Evolutionary conservation across 2,329 filamentous ascomycete species (phyloP).

Genomic region (Endoconidiophora polonica): DNA sequence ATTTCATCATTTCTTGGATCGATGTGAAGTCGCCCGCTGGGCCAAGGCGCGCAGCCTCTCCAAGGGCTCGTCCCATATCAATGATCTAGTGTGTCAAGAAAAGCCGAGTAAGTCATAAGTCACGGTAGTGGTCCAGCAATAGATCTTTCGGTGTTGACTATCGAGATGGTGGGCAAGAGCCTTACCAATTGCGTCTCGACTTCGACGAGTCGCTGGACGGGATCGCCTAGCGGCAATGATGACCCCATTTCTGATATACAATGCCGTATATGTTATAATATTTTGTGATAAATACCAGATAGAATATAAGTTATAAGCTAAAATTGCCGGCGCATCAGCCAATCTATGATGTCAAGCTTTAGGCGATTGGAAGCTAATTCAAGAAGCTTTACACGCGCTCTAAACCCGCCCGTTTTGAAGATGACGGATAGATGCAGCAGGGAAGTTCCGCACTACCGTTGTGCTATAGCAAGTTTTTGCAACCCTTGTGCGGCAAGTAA

Average conservation of each 20-base stretch:
- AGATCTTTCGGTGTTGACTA: neutral
- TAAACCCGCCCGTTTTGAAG: neutral
- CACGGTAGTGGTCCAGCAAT: neutral
- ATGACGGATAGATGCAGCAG: neutral
- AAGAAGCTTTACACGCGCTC: neutral
- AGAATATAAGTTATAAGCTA: neutral
- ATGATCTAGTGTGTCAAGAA: slow-evolving; percentile 4
- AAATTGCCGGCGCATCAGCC: neutral
- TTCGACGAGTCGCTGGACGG: slow-evolving; percentile 7
- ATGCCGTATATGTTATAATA: neutral
- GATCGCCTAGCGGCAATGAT: neutral
- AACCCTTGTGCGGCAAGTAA: too few relatives aligned
- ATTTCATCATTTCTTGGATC: slow-evolving; percentile 19
- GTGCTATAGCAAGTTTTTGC: neutral
- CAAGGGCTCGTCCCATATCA: slow-evolving; percentile 8
- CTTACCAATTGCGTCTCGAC: slow-evolving; percentile 9
- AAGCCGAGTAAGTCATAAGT: neutral
- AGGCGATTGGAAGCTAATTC: neutral
- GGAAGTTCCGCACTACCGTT: neutral
- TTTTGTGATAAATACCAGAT: too few relatives aligned
- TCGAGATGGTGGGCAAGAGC: neutral
- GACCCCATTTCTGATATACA: too few relatives aligned
- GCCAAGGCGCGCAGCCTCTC: slow-evolving; percentile 10
- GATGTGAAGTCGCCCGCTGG: slow-evolving; percentile 11
- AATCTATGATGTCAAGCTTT: neutral